phyloP scores from a whole-genome alignment of 2,329 filamentous ascomycete genomes.

The Aspergillus fumigatiaffinis region DNA sequence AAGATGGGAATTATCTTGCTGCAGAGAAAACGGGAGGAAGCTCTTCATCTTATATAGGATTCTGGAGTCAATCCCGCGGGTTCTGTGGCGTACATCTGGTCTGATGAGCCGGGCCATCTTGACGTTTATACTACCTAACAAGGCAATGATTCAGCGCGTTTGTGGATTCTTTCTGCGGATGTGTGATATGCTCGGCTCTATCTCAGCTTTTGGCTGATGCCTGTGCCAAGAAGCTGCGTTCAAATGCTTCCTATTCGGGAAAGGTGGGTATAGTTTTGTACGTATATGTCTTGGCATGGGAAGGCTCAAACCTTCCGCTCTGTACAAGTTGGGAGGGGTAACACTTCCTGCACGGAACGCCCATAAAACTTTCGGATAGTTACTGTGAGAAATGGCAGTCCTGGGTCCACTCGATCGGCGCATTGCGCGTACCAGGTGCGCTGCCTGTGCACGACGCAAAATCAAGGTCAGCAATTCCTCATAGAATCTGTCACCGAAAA shows the following conservation, averaged over 20 bases:
- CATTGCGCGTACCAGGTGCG: not conserved
- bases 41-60: not conserved
- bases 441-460: not conserved
- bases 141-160: not conserved
- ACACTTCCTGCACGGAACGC: not conserved
- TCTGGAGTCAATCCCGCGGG: not conserved
- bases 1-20: not conserved
- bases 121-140: not conserved
- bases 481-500: not conserved
- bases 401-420: not conserved
- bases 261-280: too few relatives aligned
- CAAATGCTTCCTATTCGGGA: not conserved
- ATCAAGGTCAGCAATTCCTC: not conserved
- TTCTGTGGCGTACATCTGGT: not conserved
- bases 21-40: not conserved
- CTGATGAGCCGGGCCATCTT: not conserved
- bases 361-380: not conserved
- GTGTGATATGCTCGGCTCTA: not conserved
- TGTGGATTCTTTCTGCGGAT: not conserved
- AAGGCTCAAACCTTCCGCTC: not conserved
- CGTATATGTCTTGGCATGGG: not conserved
- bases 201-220: not conserved
- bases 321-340: not conserved
- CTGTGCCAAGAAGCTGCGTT: not conserved
- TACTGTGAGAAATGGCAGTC: not conserved